Percentiles rank a stretch among this genome's conserved stretches.
These are phyloP conservation scores for Pleurotus citrinopileatus DNA, from an alignment of 768 basidiomycete species.

Conservation along the genomic window DNA sequence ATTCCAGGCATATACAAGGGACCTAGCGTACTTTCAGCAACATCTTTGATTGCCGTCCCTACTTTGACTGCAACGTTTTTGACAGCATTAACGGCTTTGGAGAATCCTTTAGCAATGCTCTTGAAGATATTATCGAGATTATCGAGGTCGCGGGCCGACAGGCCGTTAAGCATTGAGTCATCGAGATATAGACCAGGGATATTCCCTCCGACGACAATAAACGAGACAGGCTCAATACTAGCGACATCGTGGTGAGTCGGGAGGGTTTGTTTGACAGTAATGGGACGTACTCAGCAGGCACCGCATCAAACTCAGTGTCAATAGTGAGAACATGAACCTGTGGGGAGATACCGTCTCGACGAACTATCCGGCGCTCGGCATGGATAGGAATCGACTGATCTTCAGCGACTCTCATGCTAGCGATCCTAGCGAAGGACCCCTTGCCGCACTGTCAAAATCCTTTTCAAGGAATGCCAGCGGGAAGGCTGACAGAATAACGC, in stretches of 20 bases:
- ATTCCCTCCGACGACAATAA: constrained; percentile 3
- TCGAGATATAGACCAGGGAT: constrained; percentile 2
- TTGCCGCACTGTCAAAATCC: constrained; percentile 32
- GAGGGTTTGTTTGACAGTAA: not conserved
- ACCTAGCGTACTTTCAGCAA: not conserved
- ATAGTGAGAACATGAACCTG: constrained; percentile 30
- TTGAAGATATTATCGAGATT: constrained; percentile 8
- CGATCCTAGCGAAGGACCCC: constrained; percentile 38
- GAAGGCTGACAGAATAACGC: constrained; percentile 16
- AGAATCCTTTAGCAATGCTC: not conserved
- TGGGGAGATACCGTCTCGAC: constrained; percentile 16
- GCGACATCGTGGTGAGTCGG: too few species aligned
- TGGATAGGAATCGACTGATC: constrained; percentile 37
- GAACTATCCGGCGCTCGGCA: not conserved
- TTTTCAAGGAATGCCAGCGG: not conserved
- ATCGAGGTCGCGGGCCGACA: not conserved
- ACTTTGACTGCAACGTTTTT: constrained; percentile 7
- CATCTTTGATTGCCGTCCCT: constrained; percentile 1
- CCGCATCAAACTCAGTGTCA: constrained; percentile 29
- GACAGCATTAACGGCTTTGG: constrained; percentile 6
- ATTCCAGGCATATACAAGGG: not conserved
- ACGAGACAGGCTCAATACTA: constrained; percentile 5
- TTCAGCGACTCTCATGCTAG: constrained; percentile 33
- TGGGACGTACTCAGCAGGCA: constrained; percentile 7
- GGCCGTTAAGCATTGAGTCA: not conserved